phyloP scores from a whole-genome alignment of 2,329 filamentous ascomycete genomes.

The Rhinocladiella similis region DNA sequence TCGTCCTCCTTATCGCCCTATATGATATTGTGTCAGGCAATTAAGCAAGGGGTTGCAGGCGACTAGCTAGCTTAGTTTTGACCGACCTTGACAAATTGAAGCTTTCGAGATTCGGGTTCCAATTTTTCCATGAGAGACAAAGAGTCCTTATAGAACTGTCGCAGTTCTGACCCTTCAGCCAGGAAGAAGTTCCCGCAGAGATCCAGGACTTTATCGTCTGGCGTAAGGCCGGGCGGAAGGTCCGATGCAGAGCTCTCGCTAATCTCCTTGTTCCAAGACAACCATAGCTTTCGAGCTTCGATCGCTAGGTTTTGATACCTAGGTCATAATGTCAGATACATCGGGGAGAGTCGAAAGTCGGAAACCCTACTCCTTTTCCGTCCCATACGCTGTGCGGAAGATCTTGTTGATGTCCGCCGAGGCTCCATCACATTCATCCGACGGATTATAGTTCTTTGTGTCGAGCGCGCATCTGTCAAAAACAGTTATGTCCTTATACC shows the following conservation, averaged over 20 bases:
- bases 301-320: conserved; percentile 32
- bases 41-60: too few relatives aligned
- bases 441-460: not conserved
- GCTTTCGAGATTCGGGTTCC: conserved; percentile 22
- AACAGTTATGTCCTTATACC: conserved; percentile 51
- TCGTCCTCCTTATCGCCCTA: conserved; percentile 23
- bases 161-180: conserved; percentile 45
- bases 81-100: conserved; percentile 31
- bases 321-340: not conserved
- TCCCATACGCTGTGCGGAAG: conserved; percentile 67
- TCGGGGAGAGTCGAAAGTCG: not conserved
- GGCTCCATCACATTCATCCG: conserved; percentile 49
- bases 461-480: conserved; percentile 54
- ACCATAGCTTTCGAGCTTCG: conserved; percentile 33
- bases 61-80: too few relatives aligned
- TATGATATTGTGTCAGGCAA: not conserved
- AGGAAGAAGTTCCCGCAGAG: conserved; percentile 53
- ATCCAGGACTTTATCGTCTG: conserved; percentile 44
- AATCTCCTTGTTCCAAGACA: conserved; percentile 30
- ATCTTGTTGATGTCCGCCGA: conserved; percentile 75
- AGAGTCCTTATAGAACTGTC: conserved; percentile 48
- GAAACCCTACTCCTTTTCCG: conserved; percentile 32
- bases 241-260: conserved; percentile 14
- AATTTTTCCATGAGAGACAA: conserved; percentile 49
- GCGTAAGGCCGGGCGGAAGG: conserved; percentile 30